Evolutionary conservation across 2,329 filamentous ascomycete species (phyloP).

Genomic region (Cladosporium sp.): DNA sequence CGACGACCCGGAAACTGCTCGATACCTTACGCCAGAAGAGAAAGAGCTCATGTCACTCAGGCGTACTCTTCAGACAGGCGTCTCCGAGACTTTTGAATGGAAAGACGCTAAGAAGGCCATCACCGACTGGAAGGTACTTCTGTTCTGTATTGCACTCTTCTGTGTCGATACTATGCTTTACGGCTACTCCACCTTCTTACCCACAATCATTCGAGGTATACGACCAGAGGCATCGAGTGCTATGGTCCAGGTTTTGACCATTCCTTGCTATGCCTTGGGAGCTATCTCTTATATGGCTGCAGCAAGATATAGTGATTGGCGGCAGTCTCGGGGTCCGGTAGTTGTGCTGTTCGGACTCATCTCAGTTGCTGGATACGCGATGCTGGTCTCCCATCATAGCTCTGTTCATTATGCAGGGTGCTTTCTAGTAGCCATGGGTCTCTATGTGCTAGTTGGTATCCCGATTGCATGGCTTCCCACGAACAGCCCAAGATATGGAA

Average conservation of each 20-base stretch:
- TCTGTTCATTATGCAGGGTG: constrained; percentile 70
- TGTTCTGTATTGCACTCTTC: constrained; percentile 65
- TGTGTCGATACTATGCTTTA: constrained; percentile 76
- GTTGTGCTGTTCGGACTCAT: constrained; percentile 58
- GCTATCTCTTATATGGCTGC: constrained; percentile 63
- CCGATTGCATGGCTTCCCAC: constrained; percentile 56
- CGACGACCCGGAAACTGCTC: constrained; percentile 61
- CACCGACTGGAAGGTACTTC: constrained; percentile 70
- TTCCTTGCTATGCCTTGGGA: constrained; percentile 71
- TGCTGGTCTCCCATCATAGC: constrained; percentile 58
- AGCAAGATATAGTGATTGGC: constrained; percentile 62
- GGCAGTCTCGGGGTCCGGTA: constrained; percentile 62
- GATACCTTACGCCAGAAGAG: constrained; percentile 57
- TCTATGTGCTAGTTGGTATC: constrained; percentile 59
- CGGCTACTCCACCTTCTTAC: constrained; percentile 71
- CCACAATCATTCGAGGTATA: constrained; percentile 69
- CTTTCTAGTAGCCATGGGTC: constrained; percentile 66
- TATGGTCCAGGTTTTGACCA: constrained; percentile 69
- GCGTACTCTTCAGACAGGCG: constrained; percentile 46
- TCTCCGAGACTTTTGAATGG: constrained; percentile 51
- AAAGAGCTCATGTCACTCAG: constrained; percentile 51
- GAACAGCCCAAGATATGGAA: constrained; percentile 70
- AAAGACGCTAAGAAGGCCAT: constrained; percentile 62
- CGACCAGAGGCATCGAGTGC: constrained; percentile 57
- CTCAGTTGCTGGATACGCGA: constrained; percentile 43